Base-by-base conservation (phyloP, 2,329 filamentous ascomycete genomes). In the Penicillium palitans region DNA sequence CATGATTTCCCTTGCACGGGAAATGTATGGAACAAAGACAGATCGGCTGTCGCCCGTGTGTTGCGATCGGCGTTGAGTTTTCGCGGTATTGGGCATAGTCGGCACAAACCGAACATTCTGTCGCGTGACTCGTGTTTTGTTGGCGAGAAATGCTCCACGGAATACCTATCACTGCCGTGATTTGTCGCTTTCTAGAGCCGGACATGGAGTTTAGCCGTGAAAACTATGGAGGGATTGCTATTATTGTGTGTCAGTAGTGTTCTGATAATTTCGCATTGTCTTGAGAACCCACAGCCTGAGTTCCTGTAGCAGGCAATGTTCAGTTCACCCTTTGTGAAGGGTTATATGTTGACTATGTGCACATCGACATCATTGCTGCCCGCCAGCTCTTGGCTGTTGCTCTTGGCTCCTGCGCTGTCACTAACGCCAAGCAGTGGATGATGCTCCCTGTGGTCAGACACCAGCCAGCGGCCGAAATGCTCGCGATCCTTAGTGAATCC, bases 341-440 rank as follows among this genome's bases (percentile, higher is more conserved):
- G 17, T 12, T 45, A 15, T 45, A n/a, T 27, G 7, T 44, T 35
- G 10, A 51, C 15, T 25, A 17, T 21, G 33, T 52, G 33, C 31
- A 48, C 5, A 39, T 48, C 46, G 50, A 46, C 19, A 42, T 58
- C 40, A 45, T 54, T 37, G 31, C 42, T 27, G 35, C 35, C 25
- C 27, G n/a, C 46, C 24, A 15, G 17, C 17, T 27, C 44, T 51
- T 48, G 46, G 29, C 45, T 35, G 27, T 12, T 46, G 29, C 3
- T 24, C 62, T 64, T 55, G 59, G 61, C 62, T 50, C 44, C 42
- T 46, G 33, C 42, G 55, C 45, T 50, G 31, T 50, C 21, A 46
- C 49, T 27, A 50, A 42, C 35, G 62, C 61, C 61, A 64, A 64
- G 62, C 27, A 57, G 42, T 35, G 45, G 25, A n/a, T 47, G 17